Base-by-base conservation (phyloP, 2,329 filamentous ascomycete genomes). In the Pseudogymnoascus pannorum region DNA sequence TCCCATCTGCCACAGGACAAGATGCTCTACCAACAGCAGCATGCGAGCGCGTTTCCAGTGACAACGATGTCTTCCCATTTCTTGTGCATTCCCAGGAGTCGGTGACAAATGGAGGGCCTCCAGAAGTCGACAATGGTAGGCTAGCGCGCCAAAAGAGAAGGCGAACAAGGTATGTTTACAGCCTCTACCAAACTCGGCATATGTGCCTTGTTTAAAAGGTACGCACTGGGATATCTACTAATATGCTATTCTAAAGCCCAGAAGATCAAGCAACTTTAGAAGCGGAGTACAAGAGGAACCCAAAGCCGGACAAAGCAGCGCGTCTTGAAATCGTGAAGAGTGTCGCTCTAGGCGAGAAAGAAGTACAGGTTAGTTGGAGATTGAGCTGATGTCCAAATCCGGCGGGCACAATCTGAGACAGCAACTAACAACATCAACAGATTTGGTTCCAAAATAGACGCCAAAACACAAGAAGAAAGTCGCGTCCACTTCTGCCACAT, bases 361-460 rank as follows among this genome's bases (percentile, higher is more conserved):
- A 97, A 78, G 91, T 97, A 36, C 93, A 97, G 86, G 93, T 96
- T 78, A 75, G 87, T 75, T 54, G 63, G 38, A 48, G 48, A 6
- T 29, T 51, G 11, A 57, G 14, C 26, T 44, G 7, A 42, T 57
- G 33, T 44, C 38, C 26, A 57, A n/a, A 51, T 40, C 36, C 26
- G 33, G 38, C 58, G 58, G 29, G 11, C 40, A 31, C 7, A 60
- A 29, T 44, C 35, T 60, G 35, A 60, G 38, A 40, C 31, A 40
- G 6, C 57, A 7, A 58, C 18, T 58, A 58, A 58, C 35, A 24
- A 58, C 58, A 31, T 29, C 12, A 33, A 29, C 60, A 97, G 93
- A 96, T 97, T 69, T 97, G 93, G 93, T 97, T 97, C 76, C 93
- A 97, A 72, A 97, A 97, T 71, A 86, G 92, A 71, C 84, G 93